These are phyloP conservation scores for Acanthamoeba lenticulata DNA, from an alignment of 208 protist genomes.

Conservation along the genomic window DNA sequence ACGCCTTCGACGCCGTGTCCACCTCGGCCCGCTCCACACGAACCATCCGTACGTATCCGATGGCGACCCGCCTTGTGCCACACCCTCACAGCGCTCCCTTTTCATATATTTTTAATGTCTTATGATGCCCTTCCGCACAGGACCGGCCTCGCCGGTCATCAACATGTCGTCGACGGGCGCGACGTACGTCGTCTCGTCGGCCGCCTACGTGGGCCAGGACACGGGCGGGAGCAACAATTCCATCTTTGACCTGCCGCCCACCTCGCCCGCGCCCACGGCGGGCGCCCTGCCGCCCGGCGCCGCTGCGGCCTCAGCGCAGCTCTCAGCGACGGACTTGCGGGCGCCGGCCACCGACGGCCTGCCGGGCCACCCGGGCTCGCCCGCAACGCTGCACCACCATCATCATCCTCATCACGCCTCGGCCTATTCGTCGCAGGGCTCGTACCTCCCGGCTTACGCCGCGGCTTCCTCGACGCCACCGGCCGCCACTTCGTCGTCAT, in stretches of 20 bases:
- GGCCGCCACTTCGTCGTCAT: not conserved
- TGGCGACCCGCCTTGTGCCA: not conserved
- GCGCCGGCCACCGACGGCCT: not conserved
- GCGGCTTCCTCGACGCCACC: too few species aligned
- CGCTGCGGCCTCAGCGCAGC: not conserved
- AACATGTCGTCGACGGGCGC: not conserved
- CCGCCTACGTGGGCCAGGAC: not conserved
- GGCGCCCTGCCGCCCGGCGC: too few species aligned
- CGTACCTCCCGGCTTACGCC: not conserved
- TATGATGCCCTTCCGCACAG: not conserved
- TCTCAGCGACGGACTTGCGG: not conserved
- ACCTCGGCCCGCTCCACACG: not conserved
- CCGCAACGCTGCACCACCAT: not conserved
- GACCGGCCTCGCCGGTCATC: not conserved
- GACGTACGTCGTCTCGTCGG: not conserved
- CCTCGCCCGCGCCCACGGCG: not conserved
- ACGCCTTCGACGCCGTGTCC: conserved; percentile 34
- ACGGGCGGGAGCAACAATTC: not conserved
- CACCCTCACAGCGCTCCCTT: too few species aligned
- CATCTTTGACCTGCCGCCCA: not conserved
- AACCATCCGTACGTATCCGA: not conserved
- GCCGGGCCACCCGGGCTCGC: not conserved
- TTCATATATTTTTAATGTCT: too few species aligned
- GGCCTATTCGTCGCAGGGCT: not conserved
- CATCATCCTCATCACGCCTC: not conserved